Evolutionary conservation across 768 basidiomycete genomes (phyloP).

Genomic region (Trametes maxima): DNA sequence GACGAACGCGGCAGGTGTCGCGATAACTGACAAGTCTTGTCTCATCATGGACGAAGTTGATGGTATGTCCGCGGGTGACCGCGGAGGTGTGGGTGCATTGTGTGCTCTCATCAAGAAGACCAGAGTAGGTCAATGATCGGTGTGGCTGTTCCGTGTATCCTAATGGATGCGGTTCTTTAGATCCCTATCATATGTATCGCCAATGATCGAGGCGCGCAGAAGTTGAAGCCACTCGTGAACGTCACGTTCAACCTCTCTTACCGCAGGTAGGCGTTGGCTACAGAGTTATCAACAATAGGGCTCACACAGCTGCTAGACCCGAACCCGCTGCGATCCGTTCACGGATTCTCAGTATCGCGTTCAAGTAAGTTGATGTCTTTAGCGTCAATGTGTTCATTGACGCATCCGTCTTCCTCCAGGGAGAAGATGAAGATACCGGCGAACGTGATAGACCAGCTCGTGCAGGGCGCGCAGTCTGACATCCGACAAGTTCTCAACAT

Average conservation of each 20-base stretch:
- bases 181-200: constrained; percentile 98
- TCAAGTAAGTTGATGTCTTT: constrained; percentile 61
- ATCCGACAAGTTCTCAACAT: constrained; percentile 98
- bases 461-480: constrained; percentile 88
- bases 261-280: constrained; percentile 56
- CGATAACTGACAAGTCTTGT: constrained; percentile 78
- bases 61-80: constrained; percentile 97
- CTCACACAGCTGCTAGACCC: constrained; percentile 53
- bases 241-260: constrained; percentile 81
- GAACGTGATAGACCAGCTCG: constrained; percentile 90
- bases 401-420: constrained; percentile 40
- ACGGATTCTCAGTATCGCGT: constrained; percentile 82
- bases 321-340: constrained; percentile 77
- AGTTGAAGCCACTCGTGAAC: constrained; percentile 80
- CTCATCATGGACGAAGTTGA: constrained; percentile 99
- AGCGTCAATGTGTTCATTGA: neutral
- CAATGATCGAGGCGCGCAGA: constrained; percentile 85
- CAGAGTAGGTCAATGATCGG: constrained; percentile 50
- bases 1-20: constrained; percentile 69
- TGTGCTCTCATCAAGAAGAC: constrained; percentile 92
- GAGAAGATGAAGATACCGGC: constrained; percentile 93
- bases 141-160: neutral
- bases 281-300: neutral
- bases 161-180: constrained; percentile 40
- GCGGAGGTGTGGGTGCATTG: constrained; percentile 94